Conservation (phyloP, 2,329 filamentous ascomycete species). For the Phialophora macrospora region DNA sequence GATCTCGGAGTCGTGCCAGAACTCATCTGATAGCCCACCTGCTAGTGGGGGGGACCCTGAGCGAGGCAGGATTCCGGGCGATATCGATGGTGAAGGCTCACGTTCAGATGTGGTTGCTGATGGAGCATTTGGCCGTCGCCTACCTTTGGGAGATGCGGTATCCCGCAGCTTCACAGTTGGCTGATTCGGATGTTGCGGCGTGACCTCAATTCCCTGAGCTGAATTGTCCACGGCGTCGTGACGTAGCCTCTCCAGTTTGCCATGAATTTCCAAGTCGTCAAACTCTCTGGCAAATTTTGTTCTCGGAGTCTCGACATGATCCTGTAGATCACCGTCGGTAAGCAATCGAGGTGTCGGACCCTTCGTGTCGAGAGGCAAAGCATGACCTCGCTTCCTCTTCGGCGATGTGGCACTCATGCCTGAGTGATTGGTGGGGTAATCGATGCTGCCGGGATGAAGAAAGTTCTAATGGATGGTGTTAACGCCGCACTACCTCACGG, state of each 20-base stretch:
- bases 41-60: constrained; percentile 45
- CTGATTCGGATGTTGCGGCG: no score
- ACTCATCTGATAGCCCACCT: constrained; percentile 40
- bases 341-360: constrained; percentile 9
- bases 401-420: constrained; percentile 31
- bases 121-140: neutral
- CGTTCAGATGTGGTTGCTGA: neutral
- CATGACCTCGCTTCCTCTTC: constrained; percentile 31
- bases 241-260: neutral
- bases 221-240: neutral
- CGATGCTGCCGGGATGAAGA: neutral
- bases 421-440: neutral
- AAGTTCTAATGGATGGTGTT: neutral
- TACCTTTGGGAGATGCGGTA: neutral
- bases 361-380: constrained; percentile 26
- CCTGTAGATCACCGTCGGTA: constrained; percentile 22
- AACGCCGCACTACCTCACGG: neutral
- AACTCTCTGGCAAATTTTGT: constrained; percentile 32
- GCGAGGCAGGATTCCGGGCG: constrained; percentile 3
- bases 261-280: constrained; percentile 40
- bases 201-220: neutral
- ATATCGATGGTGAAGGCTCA: neutral
- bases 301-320: constrained; percentile 26
- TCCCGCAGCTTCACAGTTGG: neutral
- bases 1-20: constrained; percentile 66